Evolutionary conservation across 345 rosid genomes (phyloP), one percentile per base, ranked within the genome.

Genomic region (Pistacia integerrima): DNA sequence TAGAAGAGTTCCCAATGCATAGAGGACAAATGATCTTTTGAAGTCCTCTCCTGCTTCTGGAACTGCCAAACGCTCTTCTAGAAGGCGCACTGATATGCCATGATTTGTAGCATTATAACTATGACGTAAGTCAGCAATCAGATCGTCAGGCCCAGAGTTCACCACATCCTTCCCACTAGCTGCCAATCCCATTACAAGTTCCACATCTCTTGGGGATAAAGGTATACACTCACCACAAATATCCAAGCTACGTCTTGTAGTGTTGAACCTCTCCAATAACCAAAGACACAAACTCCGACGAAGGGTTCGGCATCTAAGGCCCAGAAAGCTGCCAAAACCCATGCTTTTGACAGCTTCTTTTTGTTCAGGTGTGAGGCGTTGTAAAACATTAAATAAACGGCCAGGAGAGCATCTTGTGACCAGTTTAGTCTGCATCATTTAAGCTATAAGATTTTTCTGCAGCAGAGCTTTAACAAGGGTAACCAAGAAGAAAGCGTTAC

Each of bases 361-460:
- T 69, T 85, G 86, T 59, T 79, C 85, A 52, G 75, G 6, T 55
- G 88, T 74, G 41, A 85, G 83, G 66, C 80, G 82, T 65, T 83
- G 88, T 46, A 85, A 68, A 79, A 85, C 84, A 74, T 81, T 85
- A 73, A 81, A 81, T 70, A 85, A 81, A 75, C 86, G 88, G 10
- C 88, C 86, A 20, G 86, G 86, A 71, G 88, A 83, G 79, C 88
- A 85, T 79, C 86, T 81, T 14, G 88, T 83, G 36, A 85, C 88
- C 20, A 85, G 82, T 79, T 83, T 83, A 56, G 88, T 81, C 88
- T 85, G 86, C 80, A 79, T 48, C 49, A 22, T 28, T 6, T n/a
- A 46, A 69, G 59, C 73, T 63, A 55, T 77, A 77, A 79, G 52
- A 81, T 60, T 67, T 25, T 57, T 73, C 52, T 48, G 77, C 66